Conservation (phyloP, 306 rosid genomes). For the Acacia melanoxylon region DNA sequence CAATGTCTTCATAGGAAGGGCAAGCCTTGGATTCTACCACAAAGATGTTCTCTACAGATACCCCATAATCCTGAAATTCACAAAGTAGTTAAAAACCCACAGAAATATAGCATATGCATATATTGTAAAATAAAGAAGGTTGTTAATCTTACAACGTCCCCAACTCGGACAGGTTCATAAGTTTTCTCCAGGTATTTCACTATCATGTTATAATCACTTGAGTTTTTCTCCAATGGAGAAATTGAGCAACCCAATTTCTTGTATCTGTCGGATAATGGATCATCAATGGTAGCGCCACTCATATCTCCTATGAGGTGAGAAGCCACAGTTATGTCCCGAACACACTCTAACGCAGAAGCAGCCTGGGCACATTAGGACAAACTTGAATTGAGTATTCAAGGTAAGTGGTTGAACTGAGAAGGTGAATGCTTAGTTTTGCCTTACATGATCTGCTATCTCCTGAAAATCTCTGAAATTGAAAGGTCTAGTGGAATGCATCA, state of each 20-base stretch:
- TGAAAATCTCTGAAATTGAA: slow-evolving; percentile 69
- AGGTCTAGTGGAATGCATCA: slow-evolving; percentile 84
- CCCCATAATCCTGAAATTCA: slow-evolving; percentile 68
- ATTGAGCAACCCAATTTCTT: slow-evolving; percentile 64
- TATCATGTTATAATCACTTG: slow-evolving; percentile 74
- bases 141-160: slow-evolving; percentile 55
- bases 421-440: slow-evolving; percentile 14
- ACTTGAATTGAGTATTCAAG: background rate
- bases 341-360: slow-evolving; percentile 72
- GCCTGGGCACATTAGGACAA: slow-evolving; percentile 44
- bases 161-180: slow-evolving; percentile 73
- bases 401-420: background rate
- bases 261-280: slow-evolving; percentile 65
- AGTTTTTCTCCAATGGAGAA: slow-evolving; percentile 56
- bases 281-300: slow-evolving; percentile 77
- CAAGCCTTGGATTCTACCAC: slow-evolving; percentile 48
- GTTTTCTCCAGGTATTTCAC: slow-evolving; percentile 74
- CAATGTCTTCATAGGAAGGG: slow-evolving; percentile 66
- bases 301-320: slow-evolving; percentile 77
- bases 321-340: slow-evolving; percentile 70
- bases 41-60: slow-evolving; percentile 64
- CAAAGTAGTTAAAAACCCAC: background rate
- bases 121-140: background rate
- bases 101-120: background rate
- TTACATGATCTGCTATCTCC: slow-evolving; percentile 85